Evolutionary conservation across 306 rosid species (phyloP).

Genomic region (Sicyos edulis): DNA sequence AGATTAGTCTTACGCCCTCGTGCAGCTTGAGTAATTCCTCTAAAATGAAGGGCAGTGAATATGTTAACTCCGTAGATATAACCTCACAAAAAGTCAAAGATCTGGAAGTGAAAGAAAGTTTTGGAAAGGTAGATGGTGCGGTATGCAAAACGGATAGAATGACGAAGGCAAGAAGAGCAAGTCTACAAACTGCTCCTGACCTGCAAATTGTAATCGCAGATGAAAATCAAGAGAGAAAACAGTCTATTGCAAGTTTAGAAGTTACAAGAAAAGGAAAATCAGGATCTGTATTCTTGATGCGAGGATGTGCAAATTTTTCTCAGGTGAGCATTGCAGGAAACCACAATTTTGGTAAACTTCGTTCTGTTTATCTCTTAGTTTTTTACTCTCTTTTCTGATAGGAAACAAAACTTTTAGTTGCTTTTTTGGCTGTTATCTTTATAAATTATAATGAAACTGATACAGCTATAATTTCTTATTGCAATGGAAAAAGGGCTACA

Average conservation of each 20-base stretch:
- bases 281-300: conserved; percentile 59
- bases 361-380: conserved; percentile 3
- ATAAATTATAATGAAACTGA: neutral
- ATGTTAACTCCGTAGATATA: conserved; percentile 21
- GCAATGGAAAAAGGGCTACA: neutral
- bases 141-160: conserved; percentile 58
- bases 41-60: conserved; percentile 37
- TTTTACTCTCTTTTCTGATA: neutral
- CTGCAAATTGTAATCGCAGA: conserved; percentile 56
- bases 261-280: conserved; percentile 68
- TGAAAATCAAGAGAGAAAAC: conserved; percentile 46
- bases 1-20: conserved; percentile 28
- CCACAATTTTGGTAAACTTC: conserved; percentile 46
- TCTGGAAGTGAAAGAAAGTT: conserved; percentile 38
- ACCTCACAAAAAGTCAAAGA: conserved; percentile 33
- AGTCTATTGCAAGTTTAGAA: conserved; percentile 27
- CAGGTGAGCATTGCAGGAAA: conserved; percentile 41
- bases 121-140: conserved; percentile 46
- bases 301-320: conserved; percentile 49
- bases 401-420: neutral
- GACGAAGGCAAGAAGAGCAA: conserved; percentile 57
- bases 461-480: neutral
- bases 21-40: conserved; percentile 29
- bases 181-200: conserved; percentile 46
- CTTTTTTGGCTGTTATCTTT: conserved; percentile 4